Evolutionary conservation across 495 filamentous ascomycete species (phyloP), one percentile per base, ranked within the genome.

Genomic region (Lasiosphaeriaceae sp.): DNA sequence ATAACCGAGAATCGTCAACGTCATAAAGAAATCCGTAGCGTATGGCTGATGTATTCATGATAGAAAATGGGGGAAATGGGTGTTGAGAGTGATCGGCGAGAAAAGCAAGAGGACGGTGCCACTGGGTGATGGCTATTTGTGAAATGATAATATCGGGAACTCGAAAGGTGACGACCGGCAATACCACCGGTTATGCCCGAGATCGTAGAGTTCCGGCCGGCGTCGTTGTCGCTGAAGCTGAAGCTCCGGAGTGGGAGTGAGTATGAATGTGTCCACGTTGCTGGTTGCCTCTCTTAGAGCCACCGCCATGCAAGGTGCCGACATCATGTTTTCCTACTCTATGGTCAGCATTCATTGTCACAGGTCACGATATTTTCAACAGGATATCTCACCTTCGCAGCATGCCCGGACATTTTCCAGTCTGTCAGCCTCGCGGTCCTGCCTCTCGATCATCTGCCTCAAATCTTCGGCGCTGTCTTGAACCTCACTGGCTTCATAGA

Each of bases 391-490:
- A 93, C 91, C 94, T 83, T 97, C 94, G 72, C 94, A 98, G 75
- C 94, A 98, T 52, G 92, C 92, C 68, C 94, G 80, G 48, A 98
- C 94, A 67, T 98, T 96, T 75, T 96, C 95, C 61, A 98, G 78
- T 55, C 85, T 77, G 64, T 91, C 89, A 16, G 83, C 74, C 56
- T 89, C 86, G 49, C 79, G 74, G 61, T 96, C 89, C 60, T 92
- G 86, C 55, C 77, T 73, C 65, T 90, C 88, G 60, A 90, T 87
- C 50, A 87, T 84, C 53, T 84, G 79, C 55, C 88, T 78, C 31
- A 96, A 63, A 66, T 96, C 90, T 61, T 96, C 92, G 7, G 85
- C 84, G 58, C 87, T 91, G 63, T 92, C 87, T 52, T 85, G 82
- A 22, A 84, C 82, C 37, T 90, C 81, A 63, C 81, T 87, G 45